Percentiles rank a stretch among this genome's conserved stretches.
phyloP scores from a whole-genome alignment of 2,329 filamentous ascomycete genomes.

The Albophoma yamanashiensis region DNA sequence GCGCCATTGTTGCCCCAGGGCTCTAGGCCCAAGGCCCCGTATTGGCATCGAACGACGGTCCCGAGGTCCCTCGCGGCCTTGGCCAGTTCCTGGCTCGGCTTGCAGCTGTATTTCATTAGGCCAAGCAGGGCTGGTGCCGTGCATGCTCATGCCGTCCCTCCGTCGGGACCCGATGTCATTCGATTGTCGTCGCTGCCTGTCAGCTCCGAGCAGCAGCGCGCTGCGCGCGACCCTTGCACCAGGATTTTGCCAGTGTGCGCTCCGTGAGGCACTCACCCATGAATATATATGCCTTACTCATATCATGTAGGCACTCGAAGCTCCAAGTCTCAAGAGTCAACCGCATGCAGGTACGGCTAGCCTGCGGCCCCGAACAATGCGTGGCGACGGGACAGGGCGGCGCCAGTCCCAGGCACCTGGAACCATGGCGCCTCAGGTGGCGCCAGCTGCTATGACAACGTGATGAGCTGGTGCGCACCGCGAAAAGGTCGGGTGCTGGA shows the following conservation, averaged over 20 bases:
- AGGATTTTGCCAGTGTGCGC: background rate
- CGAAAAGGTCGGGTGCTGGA: background rate
- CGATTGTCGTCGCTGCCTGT: background rate
- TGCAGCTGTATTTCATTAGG: background rate
- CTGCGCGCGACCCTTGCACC: background rate
- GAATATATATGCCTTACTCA: too few relatives aligned
- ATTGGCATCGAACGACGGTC: background rate
- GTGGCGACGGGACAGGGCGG: background rate
- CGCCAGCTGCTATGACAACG: conserved; percentile 5
- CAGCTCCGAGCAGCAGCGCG: background rate
- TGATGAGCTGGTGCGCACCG: background rate
- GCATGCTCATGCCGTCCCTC: background rate
- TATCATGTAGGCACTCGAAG: too few relatives aligned
- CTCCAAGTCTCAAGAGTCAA: background rate
- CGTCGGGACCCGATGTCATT: background rate
- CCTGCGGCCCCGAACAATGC: background rate
- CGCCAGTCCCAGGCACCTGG: background rate
- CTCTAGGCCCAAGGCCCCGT: background rate
- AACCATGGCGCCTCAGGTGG: background rate
- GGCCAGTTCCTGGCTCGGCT: background rate
- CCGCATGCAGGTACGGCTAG: background rate
- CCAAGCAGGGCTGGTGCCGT: background rate
- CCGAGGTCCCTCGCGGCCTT: background rate
- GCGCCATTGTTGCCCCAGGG: background rate
- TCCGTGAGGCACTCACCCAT: background rate